Evolutionary conservation across 2,329 filamentous ascomycete species (phyloP), one percentile per base, ranked within the genome.

Genomic region (Lachnellula hyalina): DNA sequence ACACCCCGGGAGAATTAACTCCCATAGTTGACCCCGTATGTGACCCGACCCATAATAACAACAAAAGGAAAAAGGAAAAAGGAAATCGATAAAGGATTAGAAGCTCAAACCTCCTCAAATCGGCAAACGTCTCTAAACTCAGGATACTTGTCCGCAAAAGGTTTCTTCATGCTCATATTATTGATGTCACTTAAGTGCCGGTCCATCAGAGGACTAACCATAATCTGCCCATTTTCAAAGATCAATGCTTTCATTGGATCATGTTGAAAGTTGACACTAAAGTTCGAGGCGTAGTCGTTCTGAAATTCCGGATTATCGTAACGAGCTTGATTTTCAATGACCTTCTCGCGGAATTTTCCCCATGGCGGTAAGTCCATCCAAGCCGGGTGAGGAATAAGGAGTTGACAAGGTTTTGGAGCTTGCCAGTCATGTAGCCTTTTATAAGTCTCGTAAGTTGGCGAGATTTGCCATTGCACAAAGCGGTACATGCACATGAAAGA

Each of bases 401-500:
- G 53, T 34, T 67, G 65, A 14, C 49, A 52, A 3, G 58, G 59
- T 1, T 54, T 48, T 12, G 65, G 65, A 35, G 59, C 55, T 55
- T 67, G 65, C 65, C 65, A 67, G 40, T 63, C 59, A 45, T 67
- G 61, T 11, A 67, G 50, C 12, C 52, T 58, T 38, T 62, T 50
- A 41, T 57, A 67, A 7, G 61, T 65, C 19, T 57, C 21, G 44
- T 63, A 57, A 1, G 44, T 64, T 8, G 64, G 64, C 9, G 62
- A 61, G n/a, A 66, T 66, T 52, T 66, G 65, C 64, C 65, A 66
- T 54, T 65, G 63, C 8, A 67, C 56, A 40, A 68, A 66, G 12
- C 62, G 60, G 28, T 67, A 68, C 65, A 67, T 68, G 57, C 62
- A 65, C 61, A 68, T 66, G 52, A 68, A 68, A 5, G 61, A 64